Percentiles rank a stretch among this genome's conserved stretches.
These are phyloP conservation scores for Gastrolobium bilobum DNA, from an alignment of 306 rosid species.

Conservation along the genomic window DNA sequence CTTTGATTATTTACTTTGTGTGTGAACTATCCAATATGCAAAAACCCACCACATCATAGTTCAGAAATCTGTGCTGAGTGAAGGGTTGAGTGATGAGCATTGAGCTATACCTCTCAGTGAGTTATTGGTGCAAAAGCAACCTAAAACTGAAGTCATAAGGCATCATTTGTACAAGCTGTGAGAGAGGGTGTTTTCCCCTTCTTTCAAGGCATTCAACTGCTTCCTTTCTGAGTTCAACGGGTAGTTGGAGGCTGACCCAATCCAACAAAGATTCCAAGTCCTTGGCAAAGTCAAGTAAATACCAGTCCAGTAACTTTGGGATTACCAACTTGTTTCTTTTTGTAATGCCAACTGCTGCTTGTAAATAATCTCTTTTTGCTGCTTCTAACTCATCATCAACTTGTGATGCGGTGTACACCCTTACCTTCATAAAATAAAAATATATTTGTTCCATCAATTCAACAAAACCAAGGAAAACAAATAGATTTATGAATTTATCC, in stretches of 20 bases:
- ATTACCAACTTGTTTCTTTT: constrained; percentile 67
- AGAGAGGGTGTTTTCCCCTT: constrained; percentile 64
- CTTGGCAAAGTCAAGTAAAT: constrained; percentile 89
- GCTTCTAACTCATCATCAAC: constrained; percentile 83
- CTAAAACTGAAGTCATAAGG: constrained; percentile 88
- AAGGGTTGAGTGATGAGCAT: constrained; percentile 13
- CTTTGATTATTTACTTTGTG: constrained; percentile 33
- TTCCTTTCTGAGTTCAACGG: constrained; percentile 69
- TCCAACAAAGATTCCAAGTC: constrained; percentile 82
- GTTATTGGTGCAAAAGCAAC: constrained; percentile 64
- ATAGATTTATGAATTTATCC: constrained; percentile 7
- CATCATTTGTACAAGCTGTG: constrained; percentile 72
- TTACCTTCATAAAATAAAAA: constrained; percentile 67
- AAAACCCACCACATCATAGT: constrained; percentile 43
- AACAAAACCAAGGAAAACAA: constrained; percentile 11
- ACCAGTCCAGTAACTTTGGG: constrained; percentile 92
- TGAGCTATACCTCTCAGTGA: constrained; percentile 37
- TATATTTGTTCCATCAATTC: constrained; percentile 44
- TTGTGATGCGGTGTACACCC: constrained; percentile 75
- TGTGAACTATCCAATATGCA: constrained; percentile 50
- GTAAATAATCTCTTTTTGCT: constrained; percentile 82
- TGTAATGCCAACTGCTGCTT: constrained; percentile 80
- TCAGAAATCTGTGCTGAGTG: constrained; percentile 29
- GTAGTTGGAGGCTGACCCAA: constrained; percentile 88
- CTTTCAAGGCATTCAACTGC: constrained; percentile 77